Evolutionary conservation across 1,139 yeast genomes (phyloP).

Genomic region (Blastobotrys capitulatus): DNA sequence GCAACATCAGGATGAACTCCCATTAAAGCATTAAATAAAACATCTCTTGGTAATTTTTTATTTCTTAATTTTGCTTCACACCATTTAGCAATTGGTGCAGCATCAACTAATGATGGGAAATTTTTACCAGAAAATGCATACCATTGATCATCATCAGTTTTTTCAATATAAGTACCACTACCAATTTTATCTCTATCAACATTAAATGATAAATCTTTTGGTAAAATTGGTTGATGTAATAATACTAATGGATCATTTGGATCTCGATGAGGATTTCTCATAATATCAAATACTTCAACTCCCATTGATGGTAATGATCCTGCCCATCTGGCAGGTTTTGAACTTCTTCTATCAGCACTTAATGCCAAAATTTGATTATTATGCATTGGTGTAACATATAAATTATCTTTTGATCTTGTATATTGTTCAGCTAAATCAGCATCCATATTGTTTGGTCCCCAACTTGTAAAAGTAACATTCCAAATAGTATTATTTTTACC

Average conservation of each 20-base stretch:
- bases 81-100: conserved; percentile 56
- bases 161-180: conserved; percentile 56
- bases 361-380: conserved; percentile 49
- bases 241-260: conserved; percentile 29
- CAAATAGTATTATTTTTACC: conserved; percentile 66
- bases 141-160: conserved; percentile 69
- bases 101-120: conserved; percentile 74
- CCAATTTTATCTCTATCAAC: conserved; percentile 1
- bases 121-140: conserved; percentile 74
- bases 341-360: conserved; percentile 56
- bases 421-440: conserved; percentile 50
- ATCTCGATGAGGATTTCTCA: conserved; percentile 25
- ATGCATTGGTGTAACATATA: conserved; percentile 79
- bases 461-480: conserved; percentile 82
- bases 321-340: conserved; percentile 71
- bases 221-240: conserved; percentile 36
- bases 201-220: conserved; percentile 5
- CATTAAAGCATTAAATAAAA: conserved; percentile 28
- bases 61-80: conserved; percentile 1
- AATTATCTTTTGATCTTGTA: conserved; percentile 47
- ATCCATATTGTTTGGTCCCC: conserved; percentile 93
- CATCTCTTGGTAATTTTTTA: conserved; percentile 13
- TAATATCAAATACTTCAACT: conserved; percentile 68
- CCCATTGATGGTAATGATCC: conserved; percentile 54
- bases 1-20: conserved; percentile 31